Evolutionary conservation across 2,329 filamentous ascomycete species (phyloP), one percentile per base, ranked within the genome.

Genomic region (Exophiala alcalophila): DNA sequence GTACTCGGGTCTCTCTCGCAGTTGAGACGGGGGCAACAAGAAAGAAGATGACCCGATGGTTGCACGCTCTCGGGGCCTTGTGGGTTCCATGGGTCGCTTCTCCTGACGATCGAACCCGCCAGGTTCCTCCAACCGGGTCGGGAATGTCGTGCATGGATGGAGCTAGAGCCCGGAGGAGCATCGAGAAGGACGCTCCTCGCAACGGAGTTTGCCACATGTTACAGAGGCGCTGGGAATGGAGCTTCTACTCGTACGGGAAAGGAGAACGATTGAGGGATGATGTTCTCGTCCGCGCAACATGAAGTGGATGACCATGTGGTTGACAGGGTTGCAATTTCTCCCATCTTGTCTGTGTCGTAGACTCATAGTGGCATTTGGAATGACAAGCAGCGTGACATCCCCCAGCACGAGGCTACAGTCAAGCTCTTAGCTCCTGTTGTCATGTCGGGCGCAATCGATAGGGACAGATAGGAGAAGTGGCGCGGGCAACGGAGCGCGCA

Each of bases 81-180:
- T n/a, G 31, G 9, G 4, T 24, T 26, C 29, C 9, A 25, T 16
- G 28, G 10, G 29, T 21, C 10, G 15, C 19, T 24, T 45, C 44
- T 45, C 44, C 44, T 43, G 37, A 48, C 42, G 21, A 43, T 51
- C 44, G 18, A 44, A 38, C 14, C 29, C 18, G 29, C 18, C 24
- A 14, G 23, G 27, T n/a, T 19, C 19, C 32, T 30, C 28, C 30
- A 19, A n/a, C 16, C 23, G 25, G 23, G 15, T 18, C 4, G 16
- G 34, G 47, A 36, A 49, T 42, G 41, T 35, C 31, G 35, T 48
- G 40, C n/a, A n/a, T n/a, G n/a, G n/a, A n/a, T n/a, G n/a, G n/a
- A n/a, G n/a, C n/a, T n/a, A n/a, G n/a, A n/a, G n/a, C n/a, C n/a
- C n/a, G n/a, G n/a, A n/a, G n/a, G n/a, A n/a, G n/a, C n/a, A n/a